Evolutionary conservation across 164 flowering plant species (phyloP).

Genomic region (Chimonanthus praecox): DNA sequence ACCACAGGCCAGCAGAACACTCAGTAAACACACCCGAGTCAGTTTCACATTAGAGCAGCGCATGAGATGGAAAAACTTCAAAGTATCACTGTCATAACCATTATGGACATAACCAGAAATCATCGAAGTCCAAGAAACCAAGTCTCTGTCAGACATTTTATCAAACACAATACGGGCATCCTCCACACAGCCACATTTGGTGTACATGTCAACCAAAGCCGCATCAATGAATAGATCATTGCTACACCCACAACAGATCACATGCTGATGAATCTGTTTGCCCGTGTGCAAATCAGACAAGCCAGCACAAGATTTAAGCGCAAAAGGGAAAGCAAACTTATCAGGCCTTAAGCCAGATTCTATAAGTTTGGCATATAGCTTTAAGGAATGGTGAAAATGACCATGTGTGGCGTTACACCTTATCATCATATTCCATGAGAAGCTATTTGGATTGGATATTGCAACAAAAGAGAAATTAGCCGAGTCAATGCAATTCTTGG

Average conservation of each 20-base stretch:
- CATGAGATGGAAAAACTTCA: constrained; percentile 14
- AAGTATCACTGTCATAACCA: constrained; percentile 9
- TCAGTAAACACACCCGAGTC: constrained; percentile 14
- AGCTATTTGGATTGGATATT: constrained; percentile 7
- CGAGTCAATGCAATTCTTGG: constrained; percentile 6
- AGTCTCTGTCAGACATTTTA: constrained; percentile 13
- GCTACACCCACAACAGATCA: constrained; percentile 8
- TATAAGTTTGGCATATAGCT: constrained; percentile 7
- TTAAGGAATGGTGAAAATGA: constrained; percentile 3
- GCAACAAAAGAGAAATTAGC: constrained; percentile 1
- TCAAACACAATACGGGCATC: constrained; percentile 15
- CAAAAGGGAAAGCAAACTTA: constrained; percentile 16
- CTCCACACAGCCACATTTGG: constrained; percentile 11
- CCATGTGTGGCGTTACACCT: constrained; percentile 13
- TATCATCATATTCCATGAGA: constrained; percentile 13
- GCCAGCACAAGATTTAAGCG: constrained; percentile 15
- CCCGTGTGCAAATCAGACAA: constrained; percentile 13
- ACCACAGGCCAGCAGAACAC: constrained; percentile 18
- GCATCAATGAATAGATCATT: constrained; percentile 12
- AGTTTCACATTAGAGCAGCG: constrained; percentile 8
- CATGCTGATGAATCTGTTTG: constrained; percentile 14
- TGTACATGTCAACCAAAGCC: constrained; percentile 16
- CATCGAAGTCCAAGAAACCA: constrained; percentile 20
- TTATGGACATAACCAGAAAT: constrained; percentile 18
- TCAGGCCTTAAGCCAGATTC: constrained; percentile 8